These are phyloP conservation scores for Dalbergia cultrata DNA, from an alignment of 306 rosid genomes.

Conservation along the genomic window DNA sequence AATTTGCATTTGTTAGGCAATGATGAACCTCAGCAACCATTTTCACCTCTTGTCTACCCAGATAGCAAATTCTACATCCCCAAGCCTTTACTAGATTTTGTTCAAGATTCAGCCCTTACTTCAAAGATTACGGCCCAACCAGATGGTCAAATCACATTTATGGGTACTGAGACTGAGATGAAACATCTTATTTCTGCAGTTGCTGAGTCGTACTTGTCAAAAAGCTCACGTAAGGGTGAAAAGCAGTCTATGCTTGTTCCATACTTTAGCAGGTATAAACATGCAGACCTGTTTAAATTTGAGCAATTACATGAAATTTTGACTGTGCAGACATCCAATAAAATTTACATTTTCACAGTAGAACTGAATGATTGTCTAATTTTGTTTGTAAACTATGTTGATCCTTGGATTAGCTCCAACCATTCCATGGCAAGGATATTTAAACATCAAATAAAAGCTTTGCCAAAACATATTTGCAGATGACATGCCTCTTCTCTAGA, in stretches of 20 bases:
- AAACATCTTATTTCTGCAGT: slow-evolving; percentile 77
- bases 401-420: slow-evolving; percentile 27
- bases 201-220: slow-evolving; percentile 69
- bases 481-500: not conserved
- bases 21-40: slow-evolving; percentile 48
- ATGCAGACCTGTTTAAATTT: slow-evolving; percentile 7
- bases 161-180: slow-evolving; percentile 69
- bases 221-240: slow-evolving; percentile 54
- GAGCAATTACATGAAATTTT: slow-evolving; percentile 1
- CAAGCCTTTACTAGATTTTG: slow-evolving; percentile 65
- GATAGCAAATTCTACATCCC: slow-evolving; percentile 53
- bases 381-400: not conserved
- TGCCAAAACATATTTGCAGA: not conserved
- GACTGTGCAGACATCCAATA: slow-evolving; percentile 15
- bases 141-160: slow-evolving; percentile 73
- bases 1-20: slow-evolving; percentile 55
- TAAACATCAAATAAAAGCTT: not conserved
- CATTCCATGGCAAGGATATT: slow-evolving; percentile 8
- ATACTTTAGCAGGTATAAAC: slow-evolving; percentile 68
- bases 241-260: slow-evolving; percentile 75
- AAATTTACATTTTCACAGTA: not conserved
- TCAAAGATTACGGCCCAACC: slow-evolving; percentile 69
- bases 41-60: slow-evolving; percentile 67
- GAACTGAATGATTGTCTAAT: not conserved
- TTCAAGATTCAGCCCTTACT: slow-evolving; percentile 64